These are phyloP conservation scores for Pythium plurisporium DNA, from an alignment of 352 stramenopile species.

Conservation along the genomic window DNA sequence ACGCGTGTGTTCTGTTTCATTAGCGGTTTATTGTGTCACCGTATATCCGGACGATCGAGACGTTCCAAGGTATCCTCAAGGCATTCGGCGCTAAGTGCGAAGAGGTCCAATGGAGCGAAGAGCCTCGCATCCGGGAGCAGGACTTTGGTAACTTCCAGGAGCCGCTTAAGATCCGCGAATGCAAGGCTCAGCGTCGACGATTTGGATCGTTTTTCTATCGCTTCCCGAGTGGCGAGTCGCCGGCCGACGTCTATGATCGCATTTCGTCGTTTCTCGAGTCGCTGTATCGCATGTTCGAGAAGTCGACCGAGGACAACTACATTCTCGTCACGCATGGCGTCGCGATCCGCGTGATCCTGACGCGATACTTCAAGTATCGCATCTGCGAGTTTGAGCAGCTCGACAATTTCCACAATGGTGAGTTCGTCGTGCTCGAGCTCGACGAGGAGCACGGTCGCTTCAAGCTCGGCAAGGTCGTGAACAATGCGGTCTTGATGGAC, in stretches of 20 bases:
- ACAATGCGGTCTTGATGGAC: slow-evolving; percentile 48
- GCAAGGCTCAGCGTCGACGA: slow-evolving; percentile 63
- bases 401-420: slow-evolving; percentile 82
- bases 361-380: slow-evolving; percentile 86
- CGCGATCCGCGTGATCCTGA: slow-evolving; percentile 85
- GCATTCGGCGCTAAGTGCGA: slow-evolving; percentile 52
- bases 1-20: slow-evolving; percentile 13
- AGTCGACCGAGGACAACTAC: slow-evolving; percentile 73
- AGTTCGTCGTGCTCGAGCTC: slow-evolving; percentile 79
- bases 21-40: slow-evolving; percentile 83
- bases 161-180: slow-evolving; percentile 73
- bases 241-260: slow-evolving; percentile 85
- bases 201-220: slow-evolving; percentile 89
- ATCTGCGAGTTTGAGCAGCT: slow-evolving; percentile 83
- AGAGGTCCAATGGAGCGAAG: slow-evolving; percentile 69
- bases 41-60: slow-evolving; percentile 85
- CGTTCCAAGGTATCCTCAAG: slow-evolving; percentile 77
- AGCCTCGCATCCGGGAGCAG: slow-evolving; percentile 86
- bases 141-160: slow-evolving; percentile 91
- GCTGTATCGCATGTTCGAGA: slow-evolving; percentile 83
- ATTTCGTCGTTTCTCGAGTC: slow-evolving; percentile 87
- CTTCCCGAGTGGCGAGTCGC: slow-evolving; percentile 84
- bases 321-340: slow-evolving; percentile 86
- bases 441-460: slow-evolving; percentile 57
- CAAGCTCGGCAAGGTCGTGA: slow-evolving; percentile 61